These are phyloP conservation scores for Helicocarpus griseus DNA, from an alignment of 2,329 filamentous ascomycete species.

Conservation along the genomic window DNA sequence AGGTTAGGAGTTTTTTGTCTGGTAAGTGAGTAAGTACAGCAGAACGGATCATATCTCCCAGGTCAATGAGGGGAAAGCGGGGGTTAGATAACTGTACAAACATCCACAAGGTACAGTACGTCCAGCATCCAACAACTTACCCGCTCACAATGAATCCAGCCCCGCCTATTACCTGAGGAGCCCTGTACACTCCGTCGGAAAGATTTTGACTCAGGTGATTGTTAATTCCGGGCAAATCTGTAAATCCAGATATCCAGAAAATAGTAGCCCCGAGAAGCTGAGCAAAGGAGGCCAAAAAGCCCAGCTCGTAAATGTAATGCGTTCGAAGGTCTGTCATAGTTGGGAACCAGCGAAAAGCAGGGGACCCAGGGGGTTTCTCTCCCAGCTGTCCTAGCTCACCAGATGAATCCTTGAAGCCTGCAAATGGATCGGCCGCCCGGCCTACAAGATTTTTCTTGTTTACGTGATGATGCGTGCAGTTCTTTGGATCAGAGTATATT, in stretches of 20 bases:
- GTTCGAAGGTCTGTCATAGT: conserved; percentile 45
- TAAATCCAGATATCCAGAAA: conserved; percentile 56
- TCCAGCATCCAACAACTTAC: conserved; percentile 1
- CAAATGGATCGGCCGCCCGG: conserved; percentile 12
- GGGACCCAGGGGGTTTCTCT: not conserved
- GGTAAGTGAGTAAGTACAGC: not conserved
- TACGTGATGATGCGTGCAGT: conserved; percentile 34
- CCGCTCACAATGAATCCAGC: conserved; percentile 51
- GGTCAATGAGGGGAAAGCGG: too few species aligned
- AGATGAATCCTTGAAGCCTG: conserved; percentile 2
- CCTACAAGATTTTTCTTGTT: conserved; percentile 31
- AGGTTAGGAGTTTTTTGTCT: not conserved
- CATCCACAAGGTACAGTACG: too few species aligned
- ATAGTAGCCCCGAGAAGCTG: conserved; percentile 52
- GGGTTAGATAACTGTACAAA: too few species aligned
- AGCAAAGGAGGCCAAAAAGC: conserved; percentile 50
- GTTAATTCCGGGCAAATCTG: conserved; percentile 48
- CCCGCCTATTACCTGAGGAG: conserved; percentile 54
- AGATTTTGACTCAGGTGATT: conserved; percentile 40
- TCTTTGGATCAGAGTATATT: not conserved
- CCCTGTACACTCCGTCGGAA: conserved; percentile 51
- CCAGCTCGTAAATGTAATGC: conserved; percentile 53
- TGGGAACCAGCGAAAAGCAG: conserved; percentile 43
- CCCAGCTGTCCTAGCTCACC: not conserved
- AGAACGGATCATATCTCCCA: too few species aligned